Evolutionary conservation across 768 basidiomycete species (phyloP), one percentile per base, ranked within the genome.

Genomic region (Xerocomellus amylosporus): DNA sequence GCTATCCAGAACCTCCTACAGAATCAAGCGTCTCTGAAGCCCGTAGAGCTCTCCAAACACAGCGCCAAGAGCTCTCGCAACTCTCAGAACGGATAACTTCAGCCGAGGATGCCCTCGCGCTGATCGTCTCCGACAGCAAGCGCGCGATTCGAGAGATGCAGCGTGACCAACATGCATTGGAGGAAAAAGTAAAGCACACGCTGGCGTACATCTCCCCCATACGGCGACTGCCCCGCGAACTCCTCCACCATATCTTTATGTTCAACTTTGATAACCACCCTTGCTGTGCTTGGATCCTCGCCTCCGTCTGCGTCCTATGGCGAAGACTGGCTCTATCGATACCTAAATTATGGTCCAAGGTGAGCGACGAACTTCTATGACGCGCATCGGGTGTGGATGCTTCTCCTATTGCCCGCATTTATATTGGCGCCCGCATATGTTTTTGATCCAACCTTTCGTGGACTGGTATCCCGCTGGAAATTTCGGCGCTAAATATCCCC

Each of bases 331-430:
- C 81, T 4, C 71, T 90, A 30, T 74, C 77, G 20, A 87, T 87
- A 69, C 89, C 88, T 5, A 76, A 62, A 39, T 69, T 91, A 40
- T 91, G 89, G 89, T 87, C 87, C 45, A 90, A 87, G 78, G 88
- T 88, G 62, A 72, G 78, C 75, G 4, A 20, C 56, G 19, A 39
- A 52, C 57, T 45, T 36, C 39, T 51, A 33, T 33, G 17, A 2
- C 17, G 5, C 22, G 34, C 46, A 39, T 44, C 36, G 30, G 33
- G 43, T 28, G 43, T 38, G 45, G 20, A 15, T 43, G 50, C 19
- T 24, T 20, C 53, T 61, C 36, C 52, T 49, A 42, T 58, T 22
- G 41, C 41, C 40, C 24, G 5, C 40, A 14, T 51, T 12, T 40
- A 14, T 37, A 34, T 65, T 58, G 69, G 57, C 61, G 64, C 65